phyloP scores from a whole-genome alignment of 2,329 filamentous ascomycete genomes.

The Lasiodiplodia citricola region DNA sequence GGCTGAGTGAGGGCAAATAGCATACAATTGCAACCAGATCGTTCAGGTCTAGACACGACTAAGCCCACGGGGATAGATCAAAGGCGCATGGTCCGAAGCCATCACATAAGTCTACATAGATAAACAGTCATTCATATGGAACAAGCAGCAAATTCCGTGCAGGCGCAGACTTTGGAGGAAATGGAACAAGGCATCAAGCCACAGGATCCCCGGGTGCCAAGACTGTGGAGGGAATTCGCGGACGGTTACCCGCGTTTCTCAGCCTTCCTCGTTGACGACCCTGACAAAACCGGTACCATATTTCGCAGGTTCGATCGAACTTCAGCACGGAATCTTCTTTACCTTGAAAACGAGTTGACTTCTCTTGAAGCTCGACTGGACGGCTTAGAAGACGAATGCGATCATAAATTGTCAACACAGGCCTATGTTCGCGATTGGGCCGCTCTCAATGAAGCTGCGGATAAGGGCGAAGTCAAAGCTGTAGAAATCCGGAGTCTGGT shows the following conservation, averaged over 20 bases:
- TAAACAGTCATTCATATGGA: background rate
- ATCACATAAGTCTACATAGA: too few relatives aligned
- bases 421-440: background rate
- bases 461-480: too few relatives aligned
- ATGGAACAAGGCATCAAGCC: background rate
- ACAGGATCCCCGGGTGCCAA: background rate
- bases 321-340: slow-evolving; percentile 8
- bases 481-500: background rate
- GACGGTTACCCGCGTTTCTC: background rate
- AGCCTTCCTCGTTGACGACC: background rate
- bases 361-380: background rate
- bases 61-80: background rate
- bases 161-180: background rate
- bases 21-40: too few relatives aligned
- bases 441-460: background rate
- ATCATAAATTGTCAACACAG: too few relatives aligned
- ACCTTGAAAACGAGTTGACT: slow-evolving; percentile 16
- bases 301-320: slow-evolving; percentile 23
- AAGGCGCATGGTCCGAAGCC: background rate
- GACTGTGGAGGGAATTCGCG: background rate
- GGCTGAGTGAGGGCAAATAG: too few relatives aligned
- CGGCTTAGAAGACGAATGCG: background rate
- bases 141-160: background rate
- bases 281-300: background rate
- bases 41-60: too few relatives aligned